Base-by-base conservation (phyloP, 2,329 filamentous ascomycete genomes). In the Nemania abortiva region DNA sequence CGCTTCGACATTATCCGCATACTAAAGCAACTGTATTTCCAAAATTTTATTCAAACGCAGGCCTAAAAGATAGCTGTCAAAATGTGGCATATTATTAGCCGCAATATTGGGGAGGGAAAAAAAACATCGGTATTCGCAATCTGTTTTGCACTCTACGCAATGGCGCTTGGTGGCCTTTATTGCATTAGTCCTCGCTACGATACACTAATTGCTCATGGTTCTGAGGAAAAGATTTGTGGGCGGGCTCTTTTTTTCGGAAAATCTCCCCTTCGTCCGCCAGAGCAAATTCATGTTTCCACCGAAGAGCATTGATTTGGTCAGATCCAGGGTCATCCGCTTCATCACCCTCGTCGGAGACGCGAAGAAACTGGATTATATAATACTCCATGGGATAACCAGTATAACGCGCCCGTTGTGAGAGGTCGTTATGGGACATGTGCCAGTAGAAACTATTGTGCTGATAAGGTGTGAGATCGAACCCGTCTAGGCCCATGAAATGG, bases 391-490 rank as follows among this genome's bases (percentile, higher is more conserved):
- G 47, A 49, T 49, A 49, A 5, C 13, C 18, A 3, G 47, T 49
- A 18, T 49, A 49, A 49, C 47, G 22, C 10, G 47, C 47, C 6
- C 47, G 47, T 49, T 49, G 47, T 24, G 20, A 11, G 5, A 49
- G 6, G 6, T 49, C 47, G 20, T 49, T 18, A 11, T 49, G 18
- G 47, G 22, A 49, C 18, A 49, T 11, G 20, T 49, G 22, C 47
- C 47, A 49, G 47, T 22, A 49, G 20, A 49, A 49, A n/a, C 47
- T 49, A 24, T 49, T 49, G n/a, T 49, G 47, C 18, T 49, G 47
- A 49, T 49, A 49, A 11, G 47, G 47, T 22, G 24, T 5, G 10
- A 49, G 47, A 10, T 22, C 18, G n/a, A 49, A 49, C 20, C 47
- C 47, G 6, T 49, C 47, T 2, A 9, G 47, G 18, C 47, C 47